Percentiles rank a stretch among this genome's conserved stretches.
Conservation (phyloP, 441 rosid species). For the Pelargonium citronellum region DNA sequence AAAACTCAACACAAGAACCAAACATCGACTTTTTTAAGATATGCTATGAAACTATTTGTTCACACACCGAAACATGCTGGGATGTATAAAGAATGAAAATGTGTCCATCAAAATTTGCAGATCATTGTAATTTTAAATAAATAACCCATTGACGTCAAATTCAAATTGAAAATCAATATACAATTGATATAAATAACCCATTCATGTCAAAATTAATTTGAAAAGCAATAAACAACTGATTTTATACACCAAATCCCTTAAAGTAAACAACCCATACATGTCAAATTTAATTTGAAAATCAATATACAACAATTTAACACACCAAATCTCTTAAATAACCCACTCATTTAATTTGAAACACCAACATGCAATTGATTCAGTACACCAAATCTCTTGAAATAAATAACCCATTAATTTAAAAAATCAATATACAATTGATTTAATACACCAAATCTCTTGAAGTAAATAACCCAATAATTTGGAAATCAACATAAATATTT, state of each 20-base stretch:
- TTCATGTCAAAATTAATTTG: too few species aligned
- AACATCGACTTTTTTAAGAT: too few species aligned
- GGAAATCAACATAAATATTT: too few species aligned
- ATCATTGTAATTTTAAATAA: background rate
- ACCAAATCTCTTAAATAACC: constrained; percentile 1
- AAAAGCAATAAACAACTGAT: background rate
- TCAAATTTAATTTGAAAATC: background rate
- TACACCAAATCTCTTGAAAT: background rate
- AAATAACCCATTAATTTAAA: too few species aligned
- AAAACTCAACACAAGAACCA: too few species aligned
- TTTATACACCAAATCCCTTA: background rate
- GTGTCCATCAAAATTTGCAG: too few species aligned
- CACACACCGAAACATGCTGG: too few species aligned
- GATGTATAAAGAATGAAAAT: too few species aligned
- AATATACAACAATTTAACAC: background rate
- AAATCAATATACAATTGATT: too few species aligned
- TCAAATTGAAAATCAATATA: background rate
- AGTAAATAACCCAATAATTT: too few species aligned
- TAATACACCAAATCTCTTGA: too few species aligned
- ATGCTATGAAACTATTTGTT: too few species aligned
- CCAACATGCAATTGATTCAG: background rate
- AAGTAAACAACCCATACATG: background rate
- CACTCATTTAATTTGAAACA: background rate
- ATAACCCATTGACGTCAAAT: background rate
- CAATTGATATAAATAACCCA: background rate